Percentiles rank a stretch among this genome's conserved stretches.
Evolutionary conservation across 1,284 basidiomycete genomes (phyloP).

Genomic region (Leccinum pachyderme): DNA sequence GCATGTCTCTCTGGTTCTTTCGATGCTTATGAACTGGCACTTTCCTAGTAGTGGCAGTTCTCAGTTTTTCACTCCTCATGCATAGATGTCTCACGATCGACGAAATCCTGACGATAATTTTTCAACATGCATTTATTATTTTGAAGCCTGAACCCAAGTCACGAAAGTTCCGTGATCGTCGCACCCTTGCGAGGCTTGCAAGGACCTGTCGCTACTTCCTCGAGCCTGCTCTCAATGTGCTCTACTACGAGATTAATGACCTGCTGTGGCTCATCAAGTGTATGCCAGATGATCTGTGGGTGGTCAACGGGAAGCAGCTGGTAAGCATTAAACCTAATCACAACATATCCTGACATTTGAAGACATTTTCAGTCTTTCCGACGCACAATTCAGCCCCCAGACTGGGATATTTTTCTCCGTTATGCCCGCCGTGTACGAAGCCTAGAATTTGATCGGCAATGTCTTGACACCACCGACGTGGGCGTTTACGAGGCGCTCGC

Average conservation of each 20-base stretch:
- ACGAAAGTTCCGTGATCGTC: conserved; percentile 27
- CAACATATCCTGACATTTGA: conserved; percentile 9
- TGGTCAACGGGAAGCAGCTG: conserved; percentile 32
- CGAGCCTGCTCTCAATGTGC: conserved; percentile 33
- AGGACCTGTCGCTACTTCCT: conserved; percentile 33
- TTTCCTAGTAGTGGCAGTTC: conserved; percentile 17
- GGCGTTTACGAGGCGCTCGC: conserved; percentile 23
- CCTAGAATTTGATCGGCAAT: conserved; percentile 29
- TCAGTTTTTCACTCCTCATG: conserved; percentile 23
- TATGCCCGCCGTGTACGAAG: conserved; percentile 32
- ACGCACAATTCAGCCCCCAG: conserved; percentile 22
- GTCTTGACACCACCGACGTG: conserved; percentile 22
- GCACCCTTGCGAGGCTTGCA: conserved; percentile 32
- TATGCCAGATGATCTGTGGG: conserved; percentile 32
- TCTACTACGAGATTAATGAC: conserved; percentile 34
- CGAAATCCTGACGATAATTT: conserved; percentile 32
- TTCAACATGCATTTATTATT: conserved; percentile 31
- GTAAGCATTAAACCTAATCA: conserved; percentile 12
- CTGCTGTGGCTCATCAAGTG: conserved; percentile 34
- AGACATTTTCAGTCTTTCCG: conserved; percentile 17
- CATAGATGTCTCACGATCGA: conserved; percentile 32
- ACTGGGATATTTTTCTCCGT: conserved; percentile 31
- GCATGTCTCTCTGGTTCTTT: neutral
- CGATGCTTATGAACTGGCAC: conserved; percentile 4
- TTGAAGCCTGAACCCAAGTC: conserved; percentile 30